Percentiles rank a stretch among this genome's conserved stretches.
Conservation (phyloP, 2,329 filamentous ascomycete genomes). For the Fusarium sp. region DNA sequence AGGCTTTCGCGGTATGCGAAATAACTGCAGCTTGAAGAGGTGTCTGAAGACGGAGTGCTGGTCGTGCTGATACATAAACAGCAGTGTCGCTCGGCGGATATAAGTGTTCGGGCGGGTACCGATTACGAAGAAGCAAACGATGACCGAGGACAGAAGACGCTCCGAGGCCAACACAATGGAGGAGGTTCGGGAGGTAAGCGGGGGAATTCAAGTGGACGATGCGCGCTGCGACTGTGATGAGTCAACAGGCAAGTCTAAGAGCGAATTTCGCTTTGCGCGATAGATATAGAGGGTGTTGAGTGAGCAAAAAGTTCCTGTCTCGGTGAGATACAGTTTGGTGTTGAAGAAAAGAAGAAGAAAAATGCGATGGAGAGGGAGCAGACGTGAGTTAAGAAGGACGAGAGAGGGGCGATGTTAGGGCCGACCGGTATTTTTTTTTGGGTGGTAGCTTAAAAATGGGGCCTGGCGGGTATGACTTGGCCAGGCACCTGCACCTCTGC, state of each 20-base stretch:
- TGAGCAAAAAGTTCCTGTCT: conserved; percentile 40
- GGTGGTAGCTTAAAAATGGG: conserved; percentile 39
- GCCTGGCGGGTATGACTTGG: conserved; percentile 11
- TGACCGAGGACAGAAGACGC: conserved; percentile 23
- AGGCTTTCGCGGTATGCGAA: conserved; percentile 95
- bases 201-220: conserved; percentile 25
- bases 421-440: conserved; percentile 41
- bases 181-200: conserved; percentile 19
- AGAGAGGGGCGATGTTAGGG: conserved; percentile 45
- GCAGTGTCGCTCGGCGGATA: conserved; percentile 51
- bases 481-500: neutral
- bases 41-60: conserved; percentile 90
- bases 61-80: conserved; percentile 99
- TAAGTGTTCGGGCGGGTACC: conserved; percentile 46
- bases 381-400: conserved; percentile 37
- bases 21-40: conserved; percentile 96
- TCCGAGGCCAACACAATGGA: conserved; percentile 28
- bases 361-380: conserved; percentile 31
- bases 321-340: conserved; percentile 42
- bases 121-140: conserved; percentile 35
- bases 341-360: conserved; percentile 36
- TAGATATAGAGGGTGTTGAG: conserved; percentile 22
- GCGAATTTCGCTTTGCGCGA: conserved; percentile 39
- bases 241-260: conserved; percentile 42
- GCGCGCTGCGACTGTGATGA: conserved; percentile 45